These are phyloP conservation scores for Ambrosiella xylebori DNA, from an alignment of 2,329 filamentous ascomycete species.

Conservation along the genomic window DNA sequence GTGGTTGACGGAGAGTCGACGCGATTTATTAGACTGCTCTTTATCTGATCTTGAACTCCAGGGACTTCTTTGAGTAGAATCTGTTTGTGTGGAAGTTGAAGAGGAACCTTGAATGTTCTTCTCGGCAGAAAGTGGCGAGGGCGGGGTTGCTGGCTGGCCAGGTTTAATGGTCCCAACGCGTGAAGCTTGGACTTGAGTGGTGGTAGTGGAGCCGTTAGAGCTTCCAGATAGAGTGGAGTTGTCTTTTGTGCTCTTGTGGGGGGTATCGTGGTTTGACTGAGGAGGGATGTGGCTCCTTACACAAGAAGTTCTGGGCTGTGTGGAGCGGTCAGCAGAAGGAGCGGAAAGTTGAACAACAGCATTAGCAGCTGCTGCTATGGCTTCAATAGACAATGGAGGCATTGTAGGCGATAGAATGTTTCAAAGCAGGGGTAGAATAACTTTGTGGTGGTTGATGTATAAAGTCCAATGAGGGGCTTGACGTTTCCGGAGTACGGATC, in stretches of 20 bases:
- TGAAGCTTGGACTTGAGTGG: background rate
- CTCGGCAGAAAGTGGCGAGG: background rate
- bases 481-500: background rate
- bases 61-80: background rate
- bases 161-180: background rate
- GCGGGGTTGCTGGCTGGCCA: background rate
- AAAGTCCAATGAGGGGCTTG: background rate
- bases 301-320: slow-evolving; percentile 1
- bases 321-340: background rate
- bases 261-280: background rate
- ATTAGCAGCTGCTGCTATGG: background rate
- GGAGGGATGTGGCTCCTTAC: slow-evolving; percentile 3
- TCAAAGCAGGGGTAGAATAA: background rate
- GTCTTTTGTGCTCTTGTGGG: background rate
- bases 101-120: background rate
- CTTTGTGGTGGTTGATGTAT: background rate
- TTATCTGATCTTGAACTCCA: background rate
- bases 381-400: background rate
- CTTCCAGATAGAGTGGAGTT: background rate
- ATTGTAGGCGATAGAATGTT: background rate
- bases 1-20: slow-evolving; percentile 1
- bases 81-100: background rate
- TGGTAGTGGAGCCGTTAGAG: background rate
- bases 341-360: background rate
- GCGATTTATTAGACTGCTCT: slow-evolving; percentile 3